Conservation (phyloP, 1,139 yeast genomes). For the Pichia sp. region DNA sequence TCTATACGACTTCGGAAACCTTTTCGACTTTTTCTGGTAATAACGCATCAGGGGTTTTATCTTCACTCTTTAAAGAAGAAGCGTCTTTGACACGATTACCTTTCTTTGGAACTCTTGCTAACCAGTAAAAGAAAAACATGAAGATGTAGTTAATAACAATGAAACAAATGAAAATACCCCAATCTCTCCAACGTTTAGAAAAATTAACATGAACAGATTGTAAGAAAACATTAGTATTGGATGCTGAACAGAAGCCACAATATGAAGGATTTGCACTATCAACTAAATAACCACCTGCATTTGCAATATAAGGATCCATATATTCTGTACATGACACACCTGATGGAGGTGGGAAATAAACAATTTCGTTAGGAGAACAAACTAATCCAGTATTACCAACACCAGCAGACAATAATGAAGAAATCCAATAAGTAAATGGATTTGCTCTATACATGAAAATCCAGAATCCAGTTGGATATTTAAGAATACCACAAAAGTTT, state of each 20-base stretch:
- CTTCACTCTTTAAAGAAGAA: constrained; percentile 23
- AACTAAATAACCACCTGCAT: constrained; percentile 40
- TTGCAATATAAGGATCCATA: constrained; percentile 33
- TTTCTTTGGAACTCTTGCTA: constrained; percentile 30
- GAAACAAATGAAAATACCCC: constrained; percentile 49
- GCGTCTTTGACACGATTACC: constrained; percentile 25
- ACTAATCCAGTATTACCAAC: constrained; percentile 38
- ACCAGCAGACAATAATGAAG: constrained; percentile 38
- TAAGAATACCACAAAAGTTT: constrained; percentile 54
- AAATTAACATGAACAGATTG: constrained; percentile 28
- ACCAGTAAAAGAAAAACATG: constrained; percentile 38
- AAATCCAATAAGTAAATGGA: constrained; percentile 52
- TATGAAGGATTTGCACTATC: constrained; percentile 35
- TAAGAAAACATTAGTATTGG: constrained; percentile 34
- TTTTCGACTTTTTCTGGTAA: neutral
- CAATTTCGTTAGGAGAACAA: constrained; percentile 43
- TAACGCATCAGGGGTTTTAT: constrained; percentile 11
- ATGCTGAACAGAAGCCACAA: constrained; percentile 43
- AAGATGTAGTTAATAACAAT: constrained; percentile 37
- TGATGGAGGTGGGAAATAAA: constrained; percentile 43
- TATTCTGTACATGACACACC: constrained; percentile 42
- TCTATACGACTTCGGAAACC: neutral
- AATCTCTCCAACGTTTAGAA: constrained; percentile 50
- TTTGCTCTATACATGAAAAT: constrained; percentile 49
- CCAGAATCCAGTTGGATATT: constrained; percentile 53